phyloP scores from a whole-genome alignment of 768 basidiomycete genomes.

The Macrocybe gigantea region DNA sequence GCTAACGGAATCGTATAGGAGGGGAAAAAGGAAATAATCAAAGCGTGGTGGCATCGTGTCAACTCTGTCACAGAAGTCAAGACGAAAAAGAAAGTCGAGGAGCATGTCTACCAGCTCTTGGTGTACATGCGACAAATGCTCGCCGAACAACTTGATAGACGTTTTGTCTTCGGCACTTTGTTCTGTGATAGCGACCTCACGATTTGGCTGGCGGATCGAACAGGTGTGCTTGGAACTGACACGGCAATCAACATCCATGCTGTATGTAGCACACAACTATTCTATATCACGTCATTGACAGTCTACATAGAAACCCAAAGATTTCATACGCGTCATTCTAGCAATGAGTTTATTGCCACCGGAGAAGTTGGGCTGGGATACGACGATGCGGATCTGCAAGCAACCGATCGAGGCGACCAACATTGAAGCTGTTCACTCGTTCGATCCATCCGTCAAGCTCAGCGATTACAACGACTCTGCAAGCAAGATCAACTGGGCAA shows the following conservation, averaged over 20 bases:
- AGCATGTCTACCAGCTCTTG: not conserved
- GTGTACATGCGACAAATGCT: slow-evolving; percentile 1
- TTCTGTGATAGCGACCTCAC: not conserved
- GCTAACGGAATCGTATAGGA: too few relatives aligned
- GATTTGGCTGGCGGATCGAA: slow-evolving; percentile 3
- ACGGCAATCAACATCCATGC: slow-evolving; percentile 4
- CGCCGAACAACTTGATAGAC: slow-evolving; percentile 5
- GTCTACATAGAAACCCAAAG: not conserved
- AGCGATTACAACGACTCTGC: not conserved
- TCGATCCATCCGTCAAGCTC: not conserved
- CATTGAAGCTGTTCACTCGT: not conserved
- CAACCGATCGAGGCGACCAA: not conserved
- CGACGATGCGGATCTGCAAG: not conserved
- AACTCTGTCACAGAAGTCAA: slow-evolving; percentile 6
- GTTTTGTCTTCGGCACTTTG: slow-evolving; percentile 2
- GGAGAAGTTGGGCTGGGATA: not conserved
- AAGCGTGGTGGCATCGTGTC: slow-evolving; percentile 4
- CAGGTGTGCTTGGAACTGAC: slow-evolving; percentile 2
- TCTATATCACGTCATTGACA: not conserved
- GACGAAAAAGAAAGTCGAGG: not conserved
- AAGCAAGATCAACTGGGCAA: not conserved
- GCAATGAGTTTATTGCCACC: not conserved
- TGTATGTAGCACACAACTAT: not conserved
- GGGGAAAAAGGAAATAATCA: not conserved
- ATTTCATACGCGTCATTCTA: slow-evolving; percentile 1